Conservation (phyloP, 192 early-diverging fungal genomes). For the Martensiomyces pterosporus region DNA sequence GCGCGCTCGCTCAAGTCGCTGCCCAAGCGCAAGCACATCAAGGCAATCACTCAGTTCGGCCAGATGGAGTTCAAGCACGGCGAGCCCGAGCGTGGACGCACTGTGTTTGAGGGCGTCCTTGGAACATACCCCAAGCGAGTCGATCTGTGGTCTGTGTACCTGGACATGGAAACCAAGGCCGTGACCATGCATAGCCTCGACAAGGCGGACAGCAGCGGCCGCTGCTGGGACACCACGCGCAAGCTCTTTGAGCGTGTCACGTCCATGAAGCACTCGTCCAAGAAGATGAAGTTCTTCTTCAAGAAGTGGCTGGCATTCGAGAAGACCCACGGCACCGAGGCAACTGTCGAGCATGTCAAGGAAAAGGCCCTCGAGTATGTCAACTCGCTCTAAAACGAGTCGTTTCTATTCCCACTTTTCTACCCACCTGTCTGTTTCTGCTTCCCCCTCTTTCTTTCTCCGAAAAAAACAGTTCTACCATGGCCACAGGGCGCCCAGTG, state of each 20-base stretch:
- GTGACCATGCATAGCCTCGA: conserved; percentile 24
- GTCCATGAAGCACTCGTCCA: conserved; percentile 86
- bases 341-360: conserved; percentile 85
- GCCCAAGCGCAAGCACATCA: conserved; percentile 93
- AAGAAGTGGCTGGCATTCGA: conserved; percentile 98
- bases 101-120: conserved; percentile 95
- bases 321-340: conserved; percentile 76
- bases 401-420: neutral
- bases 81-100: conserved; percentile 94
- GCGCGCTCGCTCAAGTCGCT: conserved; percentile 75
- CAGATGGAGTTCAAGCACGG: conserved; percentile 98
- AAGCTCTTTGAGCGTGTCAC: conserved; percentile 87
- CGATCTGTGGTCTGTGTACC: conserved; percentile 95
- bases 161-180: conserved; percentile 91
- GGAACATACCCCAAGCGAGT: conserved; percentile 87
- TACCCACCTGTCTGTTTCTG: neutral
- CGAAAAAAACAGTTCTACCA: no score
- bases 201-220: conserved; percentile 10
- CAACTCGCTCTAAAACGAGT: conserved; percentile 14
- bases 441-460: neutral
- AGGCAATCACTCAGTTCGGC: conserved; percentile 92
- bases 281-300: conserved; percentile 99
- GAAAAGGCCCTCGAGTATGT: conserved; percentile 82
- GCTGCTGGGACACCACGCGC: conserved; percentile 43
- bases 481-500: no score